These are phyloP conservation scores for Russula olivacea DNA, from an alignment of 768 basidiomycete species.

Conservation along the genomic window DNA sequence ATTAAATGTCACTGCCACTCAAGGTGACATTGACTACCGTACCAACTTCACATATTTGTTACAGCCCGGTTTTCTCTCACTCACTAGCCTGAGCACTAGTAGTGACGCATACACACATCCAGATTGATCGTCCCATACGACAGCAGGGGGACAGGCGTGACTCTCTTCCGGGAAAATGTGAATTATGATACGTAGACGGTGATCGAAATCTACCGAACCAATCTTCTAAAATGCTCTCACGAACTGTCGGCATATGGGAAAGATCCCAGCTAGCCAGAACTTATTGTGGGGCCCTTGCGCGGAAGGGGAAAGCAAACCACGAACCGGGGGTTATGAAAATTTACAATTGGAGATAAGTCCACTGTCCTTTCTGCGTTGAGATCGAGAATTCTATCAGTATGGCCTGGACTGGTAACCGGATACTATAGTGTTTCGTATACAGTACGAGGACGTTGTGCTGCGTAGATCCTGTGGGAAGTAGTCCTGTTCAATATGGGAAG, in stretches of 20 bases:
- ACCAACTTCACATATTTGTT: background rate
- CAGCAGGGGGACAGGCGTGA: background rate
- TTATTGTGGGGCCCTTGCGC: background rate
- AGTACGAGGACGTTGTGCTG: too few species aligned
- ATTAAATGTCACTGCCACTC: background rate
- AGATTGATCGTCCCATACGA: background rate
- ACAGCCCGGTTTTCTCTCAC: background rate
- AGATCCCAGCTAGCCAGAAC: background rate
- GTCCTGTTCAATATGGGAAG: background rate
- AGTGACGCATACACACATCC: background rate
- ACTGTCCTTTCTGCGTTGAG: background rate
- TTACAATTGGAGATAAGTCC: background rate
- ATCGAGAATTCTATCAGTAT: background rate
- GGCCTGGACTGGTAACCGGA: background rate
- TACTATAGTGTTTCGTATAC: background rate
- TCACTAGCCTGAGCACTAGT: background rate
- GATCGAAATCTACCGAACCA: background rate
- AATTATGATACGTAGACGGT: slow-evolving; percentile 1
- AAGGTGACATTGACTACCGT: background rate
- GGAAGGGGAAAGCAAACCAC: background rate
- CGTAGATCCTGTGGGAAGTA: background rate
- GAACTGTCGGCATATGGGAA: background rate
- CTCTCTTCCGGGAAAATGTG: background rate
- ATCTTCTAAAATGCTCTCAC: background rate
- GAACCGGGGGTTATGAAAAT: slow-evolving; percentile 1